Evolutionary conservation across 352 stramenopile species (phyloP), one percentile per base, ranked within the genome.

Genomic region (Peronospora destructor): DNA sequence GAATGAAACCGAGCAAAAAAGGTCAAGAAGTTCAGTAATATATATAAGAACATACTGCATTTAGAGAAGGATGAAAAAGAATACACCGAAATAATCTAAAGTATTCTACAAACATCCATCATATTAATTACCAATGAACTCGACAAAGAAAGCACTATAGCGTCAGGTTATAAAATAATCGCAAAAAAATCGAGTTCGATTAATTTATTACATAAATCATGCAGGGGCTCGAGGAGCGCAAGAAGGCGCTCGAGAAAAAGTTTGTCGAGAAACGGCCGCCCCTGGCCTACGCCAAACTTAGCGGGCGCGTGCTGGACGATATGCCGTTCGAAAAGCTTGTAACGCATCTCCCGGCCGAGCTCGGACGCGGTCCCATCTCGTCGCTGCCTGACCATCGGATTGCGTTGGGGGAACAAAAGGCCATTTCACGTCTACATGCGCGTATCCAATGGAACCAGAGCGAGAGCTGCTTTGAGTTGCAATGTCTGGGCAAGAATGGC

Each of bases 401-500:
- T 28, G 48, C 65, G 11, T 53, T 92, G 16, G 82, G 82, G n/a
- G 82, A 92, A 42, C 77, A 89, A 35, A 92, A 89, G 48, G 71
- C 82, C 38, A 83, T 92, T 35, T 91, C 79, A 10, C 48, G 82
- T 4, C 59, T 80, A 38, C 82, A 92, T 46, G 82, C 77, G 48
- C 72, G 75, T 30, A 88, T 92, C 56, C 64, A 84, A 37, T 92
- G 82, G 82, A 91, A 76, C 41, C 61, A 76, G 36, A 70, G 67
- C 13, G 78, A 85, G 45, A 76, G 75, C 46, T 77, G 73, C 59
- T 89, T 92, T 40, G 76, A 92, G 59, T 38, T 92, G 33, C 55
- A 73, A 35, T 87, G 79, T 57, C 57, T 92, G 5, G 82, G 82
- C 43, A 92, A 92, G 62, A 92, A 92, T 57, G 79, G 79, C 16